Evolutionary conservation across 2,329 filamentous ascomycete species (phyloP).

Genomic region (Emericellopsis atlantica): DNA sequence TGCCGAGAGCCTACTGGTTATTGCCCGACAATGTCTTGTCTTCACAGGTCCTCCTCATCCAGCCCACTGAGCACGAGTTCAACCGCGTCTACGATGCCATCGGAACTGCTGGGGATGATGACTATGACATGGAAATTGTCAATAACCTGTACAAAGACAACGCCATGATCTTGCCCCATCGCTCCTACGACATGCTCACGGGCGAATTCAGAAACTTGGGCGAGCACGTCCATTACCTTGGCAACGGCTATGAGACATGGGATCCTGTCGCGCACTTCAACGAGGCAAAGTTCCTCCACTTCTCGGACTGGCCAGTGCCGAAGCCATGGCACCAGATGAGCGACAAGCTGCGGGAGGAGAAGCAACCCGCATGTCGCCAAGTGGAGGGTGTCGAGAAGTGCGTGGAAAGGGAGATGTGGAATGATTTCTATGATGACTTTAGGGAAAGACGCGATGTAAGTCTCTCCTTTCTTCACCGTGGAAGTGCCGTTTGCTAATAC

Average conservation of each 20-base stretch:
- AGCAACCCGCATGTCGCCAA: background rate
- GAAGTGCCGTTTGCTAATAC: too few relatives aligned
- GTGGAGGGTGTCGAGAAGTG: background rate
- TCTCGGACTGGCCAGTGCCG: constrained; percentile 22
- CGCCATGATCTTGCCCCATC: constrained; percentile 50
- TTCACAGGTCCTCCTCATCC: constrained; percentile 48
- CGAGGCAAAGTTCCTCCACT: constrained; percentile 46
- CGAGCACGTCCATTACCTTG: constrained; percentile 26
- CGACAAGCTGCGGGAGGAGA: background rate
- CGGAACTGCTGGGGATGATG: constrained; percentile 7
- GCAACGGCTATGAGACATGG: constrained; percentile 32
- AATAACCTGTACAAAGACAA: constrained; percentile 47
- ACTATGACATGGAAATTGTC: constrained; percentile 57
- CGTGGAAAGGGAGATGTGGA: background rate
- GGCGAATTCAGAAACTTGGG: constrained; percentile 39
- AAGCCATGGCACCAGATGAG: constrained; percentile 34
- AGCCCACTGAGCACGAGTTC: constrained; percentile 41
- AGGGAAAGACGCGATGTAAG: background rate
- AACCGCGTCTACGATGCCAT: constrained; percentile 13
- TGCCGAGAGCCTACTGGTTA: constrained; percentile 61
- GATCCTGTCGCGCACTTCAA: constrained; percentile 36
- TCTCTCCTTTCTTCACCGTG: too few relatives aligned
- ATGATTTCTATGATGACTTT: background rate
- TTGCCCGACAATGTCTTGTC: constrained; percentile 34
- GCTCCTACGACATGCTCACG: constrained; percentile 48